Base-by-base conservation (phyloP, 306 rosid genomes). In the Dalbergia oliveri region DNA sequence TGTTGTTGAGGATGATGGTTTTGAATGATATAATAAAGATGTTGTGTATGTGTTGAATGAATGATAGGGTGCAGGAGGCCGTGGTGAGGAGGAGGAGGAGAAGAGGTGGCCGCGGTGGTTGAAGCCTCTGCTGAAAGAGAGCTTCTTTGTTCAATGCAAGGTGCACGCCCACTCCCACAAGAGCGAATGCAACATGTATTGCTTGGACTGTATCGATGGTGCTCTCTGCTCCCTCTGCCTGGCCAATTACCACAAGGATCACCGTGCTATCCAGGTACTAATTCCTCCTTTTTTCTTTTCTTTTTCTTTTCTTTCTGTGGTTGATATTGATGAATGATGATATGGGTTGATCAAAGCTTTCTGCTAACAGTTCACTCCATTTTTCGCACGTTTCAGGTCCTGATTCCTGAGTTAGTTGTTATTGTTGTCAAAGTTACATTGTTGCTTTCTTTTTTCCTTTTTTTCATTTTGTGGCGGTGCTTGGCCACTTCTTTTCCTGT, bases 41-140 rank as follows among this genome's bases (percentile, higher is more conserved):
- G 7, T 37, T 37, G 6, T 37, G 41, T 37, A 26, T 26, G 3
- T 26, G 41, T 37, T 37, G 41, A 37, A 37, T 37, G 41, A 37
- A 37, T 37, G 31, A 26, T 26, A 93, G 99, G 99, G 98, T 73
- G 97, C 93, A 70, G 98, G 97, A 72, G 96, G 96, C 1, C 97
- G 94, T 60, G 31, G 31, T 37, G 41, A 37, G 41, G 98, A 88
- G 18, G 99, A 93, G 4, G 96, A 92, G 59, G 97, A 91, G 60
- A 84, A 83, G 62, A 86, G 94, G 87, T 96, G 99, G 99, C 99
- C 99, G 26, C 99, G 98, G 75, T 96, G 99, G 99, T 84, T 96
- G 93, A 91, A 89, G 73, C 98, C 99, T 68, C 84, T 96, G 44
- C 91, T 96, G 2, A 81, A 66, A 56, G 99, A 96, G 79, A 84